phyloP scores from a whole-genome alignment of 1,139 yeast genomes.

The Nematodospora anomalae region DNA sequence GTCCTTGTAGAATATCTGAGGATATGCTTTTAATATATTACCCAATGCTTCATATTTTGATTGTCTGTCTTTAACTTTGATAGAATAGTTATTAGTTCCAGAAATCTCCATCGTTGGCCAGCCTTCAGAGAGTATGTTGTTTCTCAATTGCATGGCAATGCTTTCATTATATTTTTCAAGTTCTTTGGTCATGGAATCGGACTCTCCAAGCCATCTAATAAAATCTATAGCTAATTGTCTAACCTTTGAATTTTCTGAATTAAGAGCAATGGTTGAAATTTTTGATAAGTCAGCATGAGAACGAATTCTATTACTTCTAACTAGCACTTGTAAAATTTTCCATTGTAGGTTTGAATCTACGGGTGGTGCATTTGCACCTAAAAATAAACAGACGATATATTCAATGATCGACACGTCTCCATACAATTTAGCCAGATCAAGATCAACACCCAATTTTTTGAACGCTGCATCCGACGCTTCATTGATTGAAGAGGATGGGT shows the following conservation, averaged over 20 bases:
- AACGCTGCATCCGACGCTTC: slow-evolving; percentile 52
- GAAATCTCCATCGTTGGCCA: slow-evolving; percentile 52
- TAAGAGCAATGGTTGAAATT: slow-evolving; percentile 57
- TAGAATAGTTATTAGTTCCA: slow-evolving; percentile 25
- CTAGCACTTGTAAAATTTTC: slow-evolving; percentile 51
- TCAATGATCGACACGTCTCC: slow-evolving; percentile 32
- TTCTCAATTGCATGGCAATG: slow-evolving; percentile 53
- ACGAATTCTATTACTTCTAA: slow-evolving; percentile 55
- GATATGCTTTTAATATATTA: slow-evolving; percentile 53
- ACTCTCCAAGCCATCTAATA: slow-evolving; percentile 52
- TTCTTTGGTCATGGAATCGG: slow-evolving; percentile 20
- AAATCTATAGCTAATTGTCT: slow-evolving; percentile 58
- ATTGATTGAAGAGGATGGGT: slow-evolving; percentile 53
- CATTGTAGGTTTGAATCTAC: slow-evolving; percentile 59
- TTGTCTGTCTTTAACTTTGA: slow-evolving; percentile 29
- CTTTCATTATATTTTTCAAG: slow-evolving; percentile 32
- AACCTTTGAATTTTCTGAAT: slow-evolving; percentile 48
- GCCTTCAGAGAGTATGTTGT: slow-evolving; percentile 53
- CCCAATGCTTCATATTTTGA: slow-evolving; percentile 80
- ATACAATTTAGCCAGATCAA: slow-evolving; percentile 39
- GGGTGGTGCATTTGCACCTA: slow-evolving; percentile 53
- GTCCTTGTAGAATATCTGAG: slow-evolving; percentile 45
- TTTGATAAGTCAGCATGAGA: slow-evolving; percentile 33
- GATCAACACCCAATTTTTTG: slow-evolving; percentile 51
- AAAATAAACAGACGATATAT: slow-evolving; percentile 43